Evolutionary conservation across 208 protist species (phyloP), one percentile per base, ranked within the genome.

Genomic region (Crithidia fasciculata): DNA sequence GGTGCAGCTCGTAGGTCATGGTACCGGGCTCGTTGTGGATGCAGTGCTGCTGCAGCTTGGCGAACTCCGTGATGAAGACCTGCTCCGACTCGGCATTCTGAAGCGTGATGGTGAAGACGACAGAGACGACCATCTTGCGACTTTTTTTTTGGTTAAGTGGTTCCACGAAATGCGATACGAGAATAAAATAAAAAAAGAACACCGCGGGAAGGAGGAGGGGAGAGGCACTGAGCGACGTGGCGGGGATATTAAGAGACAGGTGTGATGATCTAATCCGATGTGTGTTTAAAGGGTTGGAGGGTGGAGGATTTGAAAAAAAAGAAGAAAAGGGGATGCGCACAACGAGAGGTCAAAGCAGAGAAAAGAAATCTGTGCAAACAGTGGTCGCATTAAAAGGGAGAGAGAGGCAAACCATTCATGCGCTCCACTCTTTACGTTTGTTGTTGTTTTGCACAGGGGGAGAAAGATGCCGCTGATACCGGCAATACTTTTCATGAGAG

Each of bases 1-100:
- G 74, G 67, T 87, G 88, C 2, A 95, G 78, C 70, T 95, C 90
- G 61, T 92, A 92, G 61, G 76, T 81, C 60, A 91, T 60, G 19
- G 86, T 88, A 40, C 88, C 87, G 8, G 90, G 90, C 77, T 93
- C 87, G 60, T 85, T 76, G 64, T 49, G 52, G 8, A 74, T 15
- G 66, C 57, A 75, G 72, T 88, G 64, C 40, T 81, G 72, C 61
- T 84, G 86, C 55, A 90, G 69, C 58, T 69, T 61, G 19, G 78
- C 70, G 66, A 92, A 91, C 36, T 53, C 56, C 15, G 52, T 45
- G 47, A 92, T 74, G 50, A 95, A 92, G 37, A 39, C 28, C 41
- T 58, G 40, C 59, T 76, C 76, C 58, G 88, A 74, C 39, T 63
- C 72, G 61, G 75, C 80, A 13, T 69, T 65, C 47, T 72, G 53